These are phyloP conservation scores for Rhododendron ferrugineum DNA, from an alignment of 148 eudicot genomes.

Conservation along the genomic window DNA sequence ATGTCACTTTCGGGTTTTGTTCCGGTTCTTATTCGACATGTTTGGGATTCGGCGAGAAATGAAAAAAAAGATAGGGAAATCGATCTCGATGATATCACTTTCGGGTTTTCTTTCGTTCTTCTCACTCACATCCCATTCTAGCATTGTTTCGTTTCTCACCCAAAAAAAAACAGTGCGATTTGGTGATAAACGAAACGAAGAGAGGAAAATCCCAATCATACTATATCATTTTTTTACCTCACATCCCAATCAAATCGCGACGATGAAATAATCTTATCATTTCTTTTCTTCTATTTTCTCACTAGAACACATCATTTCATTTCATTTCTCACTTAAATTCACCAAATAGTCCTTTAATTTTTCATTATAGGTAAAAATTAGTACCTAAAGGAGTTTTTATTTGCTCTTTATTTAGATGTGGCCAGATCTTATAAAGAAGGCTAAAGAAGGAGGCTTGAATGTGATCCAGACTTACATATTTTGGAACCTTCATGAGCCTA, in stretches of 20 bases:
- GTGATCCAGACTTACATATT: conserved; percentile 52
- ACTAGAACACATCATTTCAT: not conserved
- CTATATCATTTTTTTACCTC: no score
- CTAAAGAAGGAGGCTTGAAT: conserved; percentile 56
- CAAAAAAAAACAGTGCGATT: not conserved
- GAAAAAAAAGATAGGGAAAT: not conserved
- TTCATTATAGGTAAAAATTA: not conserved
- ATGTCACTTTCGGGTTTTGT: not conserved
- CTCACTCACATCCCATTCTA: not conserved
- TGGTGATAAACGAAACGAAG: not conserved
- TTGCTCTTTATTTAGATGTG: conserved; percentile 30
- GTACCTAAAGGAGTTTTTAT: not conserved
- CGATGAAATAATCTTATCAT: not conserved
- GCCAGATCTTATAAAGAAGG: conserved; percentile 35
- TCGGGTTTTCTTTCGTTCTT: not conserved
- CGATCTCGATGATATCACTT: not conserved
- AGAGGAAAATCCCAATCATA: not conserved
- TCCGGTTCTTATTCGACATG: not conserved
- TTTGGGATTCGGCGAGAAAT: not conserved
- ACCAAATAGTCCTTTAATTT: not conserved
- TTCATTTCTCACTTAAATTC: not conserved
- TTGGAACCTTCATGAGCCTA: conserved; percentile 64
- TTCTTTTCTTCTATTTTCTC: not conserved
- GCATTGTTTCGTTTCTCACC: no score
- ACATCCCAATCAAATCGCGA: not conserved